Conservation (phyloP, 1,284 basidiomycete genomes). For the Papiliotrema nemorosa region DNA sequence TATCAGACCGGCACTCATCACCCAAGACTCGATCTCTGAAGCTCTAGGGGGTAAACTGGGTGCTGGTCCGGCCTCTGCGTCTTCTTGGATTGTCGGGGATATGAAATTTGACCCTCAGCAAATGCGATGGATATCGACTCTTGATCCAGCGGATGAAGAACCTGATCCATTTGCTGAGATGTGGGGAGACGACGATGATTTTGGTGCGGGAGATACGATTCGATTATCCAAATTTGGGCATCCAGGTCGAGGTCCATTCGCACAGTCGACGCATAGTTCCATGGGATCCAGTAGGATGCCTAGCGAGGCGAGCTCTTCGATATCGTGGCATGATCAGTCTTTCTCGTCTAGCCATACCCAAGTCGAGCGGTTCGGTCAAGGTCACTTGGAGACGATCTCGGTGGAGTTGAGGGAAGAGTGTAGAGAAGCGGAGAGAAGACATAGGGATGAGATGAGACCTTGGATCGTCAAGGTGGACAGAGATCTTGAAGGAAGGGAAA, state of each 20-base stretch:
- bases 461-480: conserved; percentile 54
- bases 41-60: neutral
- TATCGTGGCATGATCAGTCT: conserved; percentile 22
- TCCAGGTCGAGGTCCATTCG: conserved; percentile 4
- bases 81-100: conserved; percentile 76
- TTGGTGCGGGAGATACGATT: conserved; percentile 50
- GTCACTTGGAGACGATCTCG: too few species aligned
- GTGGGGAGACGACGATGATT: conserved; percentile 67
- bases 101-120: conserved; percentile 93
- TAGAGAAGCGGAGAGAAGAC: conserved; percentile 70
- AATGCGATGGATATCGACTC: conserved; percentile 89
- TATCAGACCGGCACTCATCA: conserved; percentile 61
- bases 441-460: conserved; percentile 72
- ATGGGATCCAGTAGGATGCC: neutral
- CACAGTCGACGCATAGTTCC: neutral
- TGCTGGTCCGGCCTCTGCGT: conserved; percentile 1
- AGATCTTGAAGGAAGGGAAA: conserved; percentile 21
- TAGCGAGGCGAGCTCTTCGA: conserved; percentile 49
- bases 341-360: conserved; percentile 55
- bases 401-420: conserved; percentile 63
- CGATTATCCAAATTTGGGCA: conserved; percentile 55
- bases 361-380: too few species aligned
- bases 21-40: conserved; percentile 19
- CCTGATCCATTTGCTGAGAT: conserved; percentile 81
- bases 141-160: conserved; percentile 83